Evolutionary conservation across 768 basidiomycete species (phyloP).

Genomic region (Mycena floridula): DNA sequence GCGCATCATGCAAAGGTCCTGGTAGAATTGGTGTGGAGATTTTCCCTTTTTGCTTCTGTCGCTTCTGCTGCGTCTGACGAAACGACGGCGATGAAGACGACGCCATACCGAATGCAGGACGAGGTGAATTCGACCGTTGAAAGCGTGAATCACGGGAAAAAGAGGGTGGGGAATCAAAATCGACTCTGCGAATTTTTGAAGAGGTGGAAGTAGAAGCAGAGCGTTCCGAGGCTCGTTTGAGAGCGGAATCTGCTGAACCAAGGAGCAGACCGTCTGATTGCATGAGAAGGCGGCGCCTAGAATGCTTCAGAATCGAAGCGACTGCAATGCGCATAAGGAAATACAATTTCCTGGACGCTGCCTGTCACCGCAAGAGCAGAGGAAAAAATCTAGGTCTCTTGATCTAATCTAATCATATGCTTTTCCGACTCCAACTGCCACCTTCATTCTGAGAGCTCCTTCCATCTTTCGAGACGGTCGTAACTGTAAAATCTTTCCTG

Average conservation of each 20-base stretch:
- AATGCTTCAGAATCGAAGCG: slow-evolving; percentile 36
- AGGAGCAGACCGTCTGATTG: slow-evolving; percentile 39
- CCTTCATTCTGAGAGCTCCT: too few species aligned
- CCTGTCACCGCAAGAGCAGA: too few species aligned
- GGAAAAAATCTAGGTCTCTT: too few species aligned
- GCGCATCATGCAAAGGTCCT: slow-evolving; percentile 30
- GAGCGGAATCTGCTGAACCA: slow-evolving; percentile 18
- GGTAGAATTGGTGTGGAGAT: slow-evolving; percentile 6
- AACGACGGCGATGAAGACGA: not conserved
- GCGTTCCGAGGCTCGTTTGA: slow-evolving; percentile 45
- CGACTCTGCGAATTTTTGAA: slow-evolving; percentile 24
- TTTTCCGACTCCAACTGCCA: too few species aligned
- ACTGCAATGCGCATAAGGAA: slow-evolving; percentile 51
- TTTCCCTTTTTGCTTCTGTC: not conserved
- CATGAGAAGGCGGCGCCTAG: slow-evolving; percentile 58
- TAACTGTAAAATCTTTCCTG: too few species aligned
- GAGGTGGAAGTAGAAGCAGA: slow-evolving; percentile 17
- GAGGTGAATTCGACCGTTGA: slow-evolving; percentile 9
- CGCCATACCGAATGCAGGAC: not conserved
- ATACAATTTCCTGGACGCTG: too few species aligned
- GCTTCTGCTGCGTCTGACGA: not conserved
- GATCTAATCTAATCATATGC: too few species aligned
- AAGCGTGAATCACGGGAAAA: slow-evolving; percentile 14
- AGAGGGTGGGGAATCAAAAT: slow-evolving; percentile 13
- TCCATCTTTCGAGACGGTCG: too few species aligned